phyloP scores from a whole-genome alignment of 2,329 filamentous ascomycete species.

The Paraphaeosphaeria sporulosa region DNA sequence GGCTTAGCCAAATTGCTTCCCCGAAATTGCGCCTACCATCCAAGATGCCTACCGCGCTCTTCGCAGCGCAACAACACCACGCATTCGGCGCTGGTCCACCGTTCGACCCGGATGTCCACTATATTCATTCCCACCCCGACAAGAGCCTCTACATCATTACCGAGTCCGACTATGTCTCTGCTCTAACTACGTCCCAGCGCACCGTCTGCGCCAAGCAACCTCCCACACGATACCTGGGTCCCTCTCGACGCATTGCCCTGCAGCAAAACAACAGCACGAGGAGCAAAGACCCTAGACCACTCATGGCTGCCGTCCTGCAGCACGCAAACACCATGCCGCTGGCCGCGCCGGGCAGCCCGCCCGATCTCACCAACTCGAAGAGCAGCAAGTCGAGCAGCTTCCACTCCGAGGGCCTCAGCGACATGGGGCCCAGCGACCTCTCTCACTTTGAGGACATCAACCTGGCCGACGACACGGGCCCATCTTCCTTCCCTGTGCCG shows the following conservation, averaged over 20 bases:
- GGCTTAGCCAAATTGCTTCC: conserved; percentile 34
- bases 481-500: conserved; percentile 55
- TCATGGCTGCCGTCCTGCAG: conserved; percentile 48
- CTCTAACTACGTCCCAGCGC: conserved; percentile 42
- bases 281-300: conserved; percentile 39
- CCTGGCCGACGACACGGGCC: conserved; percentile 67
- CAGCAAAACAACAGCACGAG: conserved; percentile 21
- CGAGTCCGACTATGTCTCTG: conserved; percentile 46
- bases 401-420: conserved; percentile 78
- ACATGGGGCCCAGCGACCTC: conserved; percentile 69
- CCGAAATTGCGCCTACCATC: conserved; percentile 40
- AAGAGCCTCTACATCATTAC: conserved; percentile 44
- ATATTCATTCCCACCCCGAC: conserved; percentile 26
- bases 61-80: conserved; percentile 31
- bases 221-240: conserved; percentile 4
- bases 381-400: conserved; percentile 92
- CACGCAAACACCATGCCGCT: conserved; percentile 39
- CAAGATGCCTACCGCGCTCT: conserved; percentile 38
- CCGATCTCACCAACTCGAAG: conserved; percentile 82
- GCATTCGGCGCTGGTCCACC: conserved; percentile 16
- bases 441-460: conserved; percentile 94
- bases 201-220: conserved; percentile 29
- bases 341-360: conserved; percentile 71
- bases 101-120: conserved; percentile 29
- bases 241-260: conserved; percentile 33